Evolutionary conservation across 805 yeast species (phyloP).

Genomic region (Candida oleophila): DNA sequence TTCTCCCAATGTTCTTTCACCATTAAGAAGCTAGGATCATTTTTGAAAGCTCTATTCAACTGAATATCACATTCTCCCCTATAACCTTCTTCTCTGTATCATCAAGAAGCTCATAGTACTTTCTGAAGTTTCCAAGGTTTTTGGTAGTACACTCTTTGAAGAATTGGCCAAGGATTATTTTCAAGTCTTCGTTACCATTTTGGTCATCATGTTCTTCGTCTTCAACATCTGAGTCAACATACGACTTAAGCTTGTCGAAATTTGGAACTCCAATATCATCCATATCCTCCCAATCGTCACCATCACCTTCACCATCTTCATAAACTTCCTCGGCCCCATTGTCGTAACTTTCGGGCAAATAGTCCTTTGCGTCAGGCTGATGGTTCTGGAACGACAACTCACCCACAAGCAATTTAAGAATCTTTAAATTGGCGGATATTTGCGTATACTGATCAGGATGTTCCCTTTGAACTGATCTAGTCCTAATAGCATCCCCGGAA

Average conservation of each 20-base stretch:
- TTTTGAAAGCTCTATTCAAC: constrained; percentile 1
- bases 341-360: constrained; percentile 20
- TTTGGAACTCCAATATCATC: constrained; percentile 65
- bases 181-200: constrained; percentile 32
- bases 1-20: too few species aligned
- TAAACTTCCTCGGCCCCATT: constrained; percentile 24
- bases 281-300: constrained; percentile 74
- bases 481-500: constrained; percentile 64
- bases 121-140: constrained; percentile 51
- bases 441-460: constrained; percentile 63
- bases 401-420: constrained; percentile 63
- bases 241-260: constrained; percentile 60
- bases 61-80: constrained; percentile 47
- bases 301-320: constrained; percentile 46
- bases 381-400: constrained; percentile 68
- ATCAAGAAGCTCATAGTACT: constrained; percentile 45
- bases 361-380: constrained; percentile 45
- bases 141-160: constrained; percentile 56
- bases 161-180: constrained; percentile 45
- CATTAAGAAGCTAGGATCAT: too few species aligned
- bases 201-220: constrained; percentile 31
- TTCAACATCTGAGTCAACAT: constrained; percentile 47
- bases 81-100: constrained; percentile 56
- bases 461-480: constrained; percentile 77
- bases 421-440: constrained; percentile 68